Evolutionary conservation across 139 green algal genomes (phyloP).

Genomic region (Haematococcus lacustris): DNA sequence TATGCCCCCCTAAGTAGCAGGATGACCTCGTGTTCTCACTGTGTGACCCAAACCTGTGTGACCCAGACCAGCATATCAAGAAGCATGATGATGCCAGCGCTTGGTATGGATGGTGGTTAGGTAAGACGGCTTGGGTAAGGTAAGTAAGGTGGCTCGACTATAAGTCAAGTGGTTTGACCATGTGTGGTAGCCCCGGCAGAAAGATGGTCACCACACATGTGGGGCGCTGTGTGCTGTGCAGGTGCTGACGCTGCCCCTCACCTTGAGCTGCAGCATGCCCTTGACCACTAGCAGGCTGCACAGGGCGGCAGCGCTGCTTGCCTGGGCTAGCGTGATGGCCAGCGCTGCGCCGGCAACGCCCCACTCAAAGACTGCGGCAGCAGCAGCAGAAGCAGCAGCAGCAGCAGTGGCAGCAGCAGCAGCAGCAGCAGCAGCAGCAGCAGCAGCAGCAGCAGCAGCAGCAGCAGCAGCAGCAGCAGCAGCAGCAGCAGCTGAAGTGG

Average conservation of each 20-base stretch:
- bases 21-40: too few relatives aligned
- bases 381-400: too few relatives aligned
- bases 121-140: too few relatives aligned
- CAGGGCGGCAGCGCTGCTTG: conserved; percentile 20
- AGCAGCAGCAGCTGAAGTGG: too few relatives aligned
- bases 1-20: too few relatives aligned
- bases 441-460: too few relatives aligned
- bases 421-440: too few relatives aligned
- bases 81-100: neutral
- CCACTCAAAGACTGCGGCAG: conserved; percentile 28
- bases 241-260: conserved; percentile 5
- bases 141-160: too few relatives aligned
- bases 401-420: too few relatives aligned
- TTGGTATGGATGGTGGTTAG: too few relatives aligned
- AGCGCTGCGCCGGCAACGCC: conserved; percentile 41
- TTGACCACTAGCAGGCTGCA: conserved; percentile 26
- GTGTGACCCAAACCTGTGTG: too few relatives aligned
- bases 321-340: conserved; percentile 28
- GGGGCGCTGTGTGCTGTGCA: neutral
- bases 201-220: neutral
- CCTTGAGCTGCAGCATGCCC: conserved; percentile 12
- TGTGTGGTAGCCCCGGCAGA: neutral
- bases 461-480: too few relatives aligned
- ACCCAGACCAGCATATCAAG: neutral
- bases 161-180: neutral